Evolutionary conservation across 495 filamentous ascomycete species (phyloP), one percentile per base, ranked within the genome.

Genomic region (Aspergillus indologenus): DNA sequence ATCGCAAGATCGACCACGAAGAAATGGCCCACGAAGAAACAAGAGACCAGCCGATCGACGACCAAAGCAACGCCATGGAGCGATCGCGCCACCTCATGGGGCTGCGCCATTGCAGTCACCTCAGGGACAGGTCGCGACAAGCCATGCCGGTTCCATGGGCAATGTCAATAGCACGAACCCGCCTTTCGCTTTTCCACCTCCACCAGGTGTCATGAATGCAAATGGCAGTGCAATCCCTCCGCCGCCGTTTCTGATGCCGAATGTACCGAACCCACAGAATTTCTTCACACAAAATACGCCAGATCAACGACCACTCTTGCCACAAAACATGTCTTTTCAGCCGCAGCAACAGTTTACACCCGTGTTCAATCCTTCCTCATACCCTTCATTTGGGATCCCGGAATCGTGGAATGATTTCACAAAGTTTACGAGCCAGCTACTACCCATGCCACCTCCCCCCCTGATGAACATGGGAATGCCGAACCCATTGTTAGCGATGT

Each of bases 331-430:
- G 45, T 6, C 22, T 47, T 5, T 5, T 14, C 22, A 23, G 45
- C 9, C 19, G 3, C 45, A 47, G 45, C 45, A 47, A 17, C 61
- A 58, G 21, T 47, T 49, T 20, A 58, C 59, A 45, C 54, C 46
- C 18, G 29, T 50, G 24, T 19, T 45, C 0, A 45, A 55, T 21
- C 54, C 64, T 42, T 22, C 51, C 42, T 31, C 59, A 22, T 58
- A 62, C 19, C 60, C 61, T 42, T 22, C 61, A 17, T 63, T 64
- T 55, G 60, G 60, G 52, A 42, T 54, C 3, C 57, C 67, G 5
- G 44, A n/a, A n/a, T n/a, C 54, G n/a, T 66, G 62, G 57, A 64
- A 61, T 45, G 61, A 47, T 12, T 42, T 45, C 31, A 53, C 29
- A 40, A 58, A 52, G 22, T 45, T 31, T 45, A 23, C 45, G 18